Evolutionary conservation across 208 protist species (phyloP).

Genomic region (Trypanosoma cruzi): DNA sequence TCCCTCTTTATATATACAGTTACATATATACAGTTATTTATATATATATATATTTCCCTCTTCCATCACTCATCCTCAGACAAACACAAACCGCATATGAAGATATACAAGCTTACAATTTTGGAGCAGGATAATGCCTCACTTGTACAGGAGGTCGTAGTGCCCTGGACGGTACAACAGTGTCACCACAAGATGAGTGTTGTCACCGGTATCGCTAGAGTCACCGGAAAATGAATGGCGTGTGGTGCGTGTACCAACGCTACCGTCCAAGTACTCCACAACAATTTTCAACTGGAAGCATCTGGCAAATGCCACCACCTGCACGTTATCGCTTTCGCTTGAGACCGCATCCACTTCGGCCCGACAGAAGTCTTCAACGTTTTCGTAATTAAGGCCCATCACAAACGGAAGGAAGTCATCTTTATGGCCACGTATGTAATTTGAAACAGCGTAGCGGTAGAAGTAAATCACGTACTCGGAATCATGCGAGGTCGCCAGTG

Average conservation of each 20-base stretch:
- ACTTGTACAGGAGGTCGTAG: constrained; percentile 72
- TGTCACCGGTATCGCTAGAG: background rate
- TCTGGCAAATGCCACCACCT: constrained; percentile 70
- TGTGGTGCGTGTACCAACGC: constrained; percentile 33
- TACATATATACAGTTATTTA: no score
- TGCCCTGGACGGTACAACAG: constrained; percentile 82
- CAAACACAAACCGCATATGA: background rate
- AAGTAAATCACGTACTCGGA: constrained; percentile 65
- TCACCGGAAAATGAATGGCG: constrained; percentile 19
- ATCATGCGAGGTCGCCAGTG: constrained; percentile 34
- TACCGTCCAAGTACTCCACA: constrained; percentile 69
- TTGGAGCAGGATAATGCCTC: background rate
- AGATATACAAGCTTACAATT: background rate
- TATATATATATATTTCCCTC: no score
- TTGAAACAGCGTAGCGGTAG: constrained; percentile 75
- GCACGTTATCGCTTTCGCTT: constrained; percentile 83
- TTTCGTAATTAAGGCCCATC: constrained; percentile 58
- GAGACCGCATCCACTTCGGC: constrained; percentile 77
- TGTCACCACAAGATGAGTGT: constrained; percentile 6
- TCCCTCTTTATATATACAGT: no score
- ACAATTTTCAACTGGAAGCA: constrained; percentile 50
- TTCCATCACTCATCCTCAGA: no score
- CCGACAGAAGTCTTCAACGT: constrained; percentile 63
- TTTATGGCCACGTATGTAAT: constrained; percentile 54
- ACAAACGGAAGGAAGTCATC: constrained; percentile 82